A percentile compares a stretch with the other conserved stretches of the same genome.
phyloP scores from a whole-genome alignment of 2,329 filamentous ascomycete species.

The Zarea fungicola region DNA sequence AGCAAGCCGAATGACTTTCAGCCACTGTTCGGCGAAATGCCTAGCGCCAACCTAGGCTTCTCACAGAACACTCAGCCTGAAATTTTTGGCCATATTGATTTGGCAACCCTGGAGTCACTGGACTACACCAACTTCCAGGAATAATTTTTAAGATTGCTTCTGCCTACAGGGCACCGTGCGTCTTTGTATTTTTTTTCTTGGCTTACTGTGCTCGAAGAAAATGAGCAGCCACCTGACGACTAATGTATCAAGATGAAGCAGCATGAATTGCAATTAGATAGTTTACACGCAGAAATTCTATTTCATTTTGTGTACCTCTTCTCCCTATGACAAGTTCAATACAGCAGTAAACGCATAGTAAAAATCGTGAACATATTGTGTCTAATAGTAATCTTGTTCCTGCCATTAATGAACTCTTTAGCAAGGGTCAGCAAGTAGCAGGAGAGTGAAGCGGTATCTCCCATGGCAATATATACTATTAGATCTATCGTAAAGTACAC shows the following conservation, averaged over 20 bases:
- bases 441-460: too few relatives aligned
- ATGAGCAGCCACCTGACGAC: constrained; percentile 6
- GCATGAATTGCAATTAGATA: constrained; percentile 6
- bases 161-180: constrained; percentile 1
- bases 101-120: constrained; percentile 32
- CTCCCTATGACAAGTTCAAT: too few relatives aligned
- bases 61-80: constrained; percentile 50
- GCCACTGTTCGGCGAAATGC: constrained; percentile 45
- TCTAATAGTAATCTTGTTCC: too few relatives aligned
- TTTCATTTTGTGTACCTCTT: constrained; percentile 1
- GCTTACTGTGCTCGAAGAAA: not conserved
- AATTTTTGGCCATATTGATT: constrained; percentile 41
- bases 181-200: constrained; percentile 8
- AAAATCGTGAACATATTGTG: too few relatives aligned
- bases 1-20: constrained; percentile 38
- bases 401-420: too few relatives aligned
- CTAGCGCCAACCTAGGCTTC: constrained; percentile 46
- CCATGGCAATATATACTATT: too few relatives aligned
- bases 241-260: constrained; percentile 8
- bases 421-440: too few relatives aligned
- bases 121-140: constrained; percentile 20
- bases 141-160: constrained; percentile 7
- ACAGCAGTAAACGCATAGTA: too few relatives aligned
- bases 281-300: not conserved
- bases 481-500: too few relatives aligned